Conservation (phyloP, 805 yeast species). For the Osmozyma mogii region DNA sequence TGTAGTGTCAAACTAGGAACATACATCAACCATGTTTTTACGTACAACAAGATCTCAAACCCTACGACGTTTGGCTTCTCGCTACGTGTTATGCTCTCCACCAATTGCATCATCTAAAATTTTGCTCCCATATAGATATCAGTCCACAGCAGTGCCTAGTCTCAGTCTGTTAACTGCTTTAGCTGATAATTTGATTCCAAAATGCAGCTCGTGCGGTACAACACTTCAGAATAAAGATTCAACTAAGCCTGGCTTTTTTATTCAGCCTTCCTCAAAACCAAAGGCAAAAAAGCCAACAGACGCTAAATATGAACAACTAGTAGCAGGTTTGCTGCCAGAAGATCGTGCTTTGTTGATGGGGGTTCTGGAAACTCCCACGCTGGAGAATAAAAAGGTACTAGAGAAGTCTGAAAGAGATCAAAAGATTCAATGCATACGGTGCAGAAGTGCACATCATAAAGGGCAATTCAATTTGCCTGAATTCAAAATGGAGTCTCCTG, state of each 20-base stretch:
- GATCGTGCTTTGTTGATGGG: neutral
- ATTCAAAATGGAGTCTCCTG: slow-evolving; percentile 18
- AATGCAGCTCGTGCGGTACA: slow-evolving; percentile 55
- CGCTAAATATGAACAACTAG: neutral
- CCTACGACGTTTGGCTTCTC: too few species aligned
- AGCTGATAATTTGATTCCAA: slow-evolving; percentile 10
- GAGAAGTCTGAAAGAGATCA: slow-evolving; percentile 4
- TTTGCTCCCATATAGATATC: too few species aligned
- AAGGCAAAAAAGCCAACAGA: neutral
- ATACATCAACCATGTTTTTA: too few species aligned
- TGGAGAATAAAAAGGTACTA: slow-evolving; percentile 1
- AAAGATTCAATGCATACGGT: slow-evolving; percentile 42
- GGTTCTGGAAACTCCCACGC: slow-evolving; percentile 1
- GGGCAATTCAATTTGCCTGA: slow-evolving; percentile 28
- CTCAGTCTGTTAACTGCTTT: too few species aligned
- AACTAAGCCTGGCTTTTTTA: slow-evolving; percentile 37
- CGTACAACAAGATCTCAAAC: too few species aligned
- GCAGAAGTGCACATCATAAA: slow-evolving; percentile 44
- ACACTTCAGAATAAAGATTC: slow-evolving; percentile 35
- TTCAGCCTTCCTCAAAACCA: slow-evolving; percentile 4
- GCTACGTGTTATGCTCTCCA: too few species aligned
- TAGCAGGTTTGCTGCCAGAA: neutral
- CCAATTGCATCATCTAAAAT: too few species aligned
- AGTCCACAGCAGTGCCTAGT: too few species aligned
- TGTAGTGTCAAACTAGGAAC: too few species aligned